These are phyloP conservation scores for Hemisphaericaspora lyxosophila DNA, from an alignment of 1,139 yeast genomes.

Conservation along the genomic window DNA sequence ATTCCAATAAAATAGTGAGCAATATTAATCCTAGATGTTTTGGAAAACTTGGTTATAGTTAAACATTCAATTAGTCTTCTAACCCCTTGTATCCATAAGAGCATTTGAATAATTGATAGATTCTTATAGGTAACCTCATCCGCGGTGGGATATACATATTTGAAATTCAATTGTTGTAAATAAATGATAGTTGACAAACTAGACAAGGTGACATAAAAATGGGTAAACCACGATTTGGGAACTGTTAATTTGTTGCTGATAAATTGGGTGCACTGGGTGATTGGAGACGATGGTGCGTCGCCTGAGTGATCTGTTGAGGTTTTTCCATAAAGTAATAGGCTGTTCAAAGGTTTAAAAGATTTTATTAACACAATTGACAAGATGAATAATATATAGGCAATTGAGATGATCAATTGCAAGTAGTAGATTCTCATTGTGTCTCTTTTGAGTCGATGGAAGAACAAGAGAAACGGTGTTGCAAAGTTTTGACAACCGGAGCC, in stretches of 20 bases:
- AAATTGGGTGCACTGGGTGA: slow-evolving; percentile 5
- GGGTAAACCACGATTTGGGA: slow-evolving; percentile 49
- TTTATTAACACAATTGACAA: slow-evolving; percentile 15
- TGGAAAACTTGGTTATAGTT: slow-evolving; percentile 47
- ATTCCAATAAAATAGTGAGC: slow-evolving; percentile 77
- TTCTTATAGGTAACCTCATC: slow-evolving; percentile 16
- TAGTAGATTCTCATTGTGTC: background rate
- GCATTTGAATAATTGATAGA: slow-evolving; percentile 15
- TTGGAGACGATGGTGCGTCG: background rate
- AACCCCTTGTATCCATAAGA: slow-evolving; percentile 52
- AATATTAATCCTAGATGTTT: slow-evolving; percentile 62
- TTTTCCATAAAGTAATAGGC: slow-evolving; percentile 22
- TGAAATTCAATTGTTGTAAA: slow-evolving; percentile 9
- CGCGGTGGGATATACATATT: slow-evolving; percentile 8
- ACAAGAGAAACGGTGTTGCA: too few relatives aligned
- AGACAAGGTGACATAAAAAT: slow-evolving; percentile 43
- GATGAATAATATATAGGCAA: slow-evolving; percentile 7
- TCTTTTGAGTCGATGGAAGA: too few relatives aligned
- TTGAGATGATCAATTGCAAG: slow-evolving; percentile 3
- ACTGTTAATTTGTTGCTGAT: slow-evolving; percentile 28
- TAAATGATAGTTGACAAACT: slow-evolving; percentile 9
- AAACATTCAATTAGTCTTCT: slow-evolving; percentile 66
- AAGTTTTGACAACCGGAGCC: too few relatives aligned
- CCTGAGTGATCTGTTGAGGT: slow-evolving; percentile 7
- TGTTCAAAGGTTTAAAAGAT: slow-evolving; percentile 15